Percentiles rank a stretch among this genome's conserved stretches.
Evolutionary conservation across 768 basidiomycete species (phyloP).

Genomic region (Calocybe cyanea): DNA sequence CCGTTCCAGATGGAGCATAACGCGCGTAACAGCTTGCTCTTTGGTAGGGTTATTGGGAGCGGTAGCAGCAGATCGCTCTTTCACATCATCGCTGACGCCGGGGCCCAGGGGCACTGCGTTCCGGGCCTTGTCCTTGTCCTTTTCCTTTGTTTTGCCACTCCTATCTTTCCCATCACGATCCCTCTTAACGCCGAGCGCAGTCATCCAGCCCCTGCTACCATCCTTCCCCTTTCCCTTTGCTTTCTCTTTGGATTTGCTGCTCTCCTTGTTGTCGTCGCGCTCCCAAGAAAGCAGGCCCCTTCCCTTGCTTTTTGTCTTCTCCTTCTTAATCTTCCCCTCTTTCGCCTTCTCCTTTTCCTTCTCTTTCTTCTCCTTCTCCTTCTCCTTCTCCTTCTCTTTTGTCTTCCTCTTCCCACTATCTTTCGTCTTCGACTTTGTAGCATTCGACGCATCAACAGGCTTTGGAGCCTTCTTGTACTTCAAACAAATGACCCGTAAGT

Average conservation of each 20-base stretch:
- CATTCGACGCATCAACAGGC: neutral
- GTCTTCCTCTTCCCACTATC: conserved; percentile 6
- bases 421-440: neutral
- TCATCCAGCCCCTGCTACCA: too few relatives aligned
- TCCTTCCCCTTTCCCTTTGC: conserved; percentile 12
- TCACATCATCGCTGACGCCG: conserved; percentile 4
- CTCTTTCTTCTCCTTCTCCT: conserved; percentile 1
- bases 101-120: conserved; percentile 9
- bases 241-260: too few relatives aligned
- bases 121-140: conserved; percentile 5
- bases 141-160: conserved; percentile 3
- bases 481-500: conserved; percentile 35
- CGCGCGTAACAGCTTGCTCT: too few relatives aligned
- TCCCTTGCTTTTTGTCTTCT: conserved; percentile 21
- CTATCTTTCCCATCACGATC: conserved; percentile 1
- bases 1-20: too few relatives aligned
- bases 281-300: conserved; percentile 30
- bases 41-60: too few relatives aligned
- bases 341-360: conserved; percentile 5
- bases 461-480: conserved; percentile 26
- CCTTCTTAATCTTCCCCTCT: conserved; percentile 2
- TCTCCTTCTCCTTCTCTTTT: conserved; percentile 25
- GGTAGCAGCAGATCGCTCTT: too few relatives aligned
- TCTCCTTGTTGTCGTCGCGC: conserved; percentile 17
- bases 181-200: conserved; percentile 4